These are phyloP conservation scores for Rhodotorula sp. DNA, from an alignment of 1,284 basidiomycete species.

Conservation along the genomic window DNA sequence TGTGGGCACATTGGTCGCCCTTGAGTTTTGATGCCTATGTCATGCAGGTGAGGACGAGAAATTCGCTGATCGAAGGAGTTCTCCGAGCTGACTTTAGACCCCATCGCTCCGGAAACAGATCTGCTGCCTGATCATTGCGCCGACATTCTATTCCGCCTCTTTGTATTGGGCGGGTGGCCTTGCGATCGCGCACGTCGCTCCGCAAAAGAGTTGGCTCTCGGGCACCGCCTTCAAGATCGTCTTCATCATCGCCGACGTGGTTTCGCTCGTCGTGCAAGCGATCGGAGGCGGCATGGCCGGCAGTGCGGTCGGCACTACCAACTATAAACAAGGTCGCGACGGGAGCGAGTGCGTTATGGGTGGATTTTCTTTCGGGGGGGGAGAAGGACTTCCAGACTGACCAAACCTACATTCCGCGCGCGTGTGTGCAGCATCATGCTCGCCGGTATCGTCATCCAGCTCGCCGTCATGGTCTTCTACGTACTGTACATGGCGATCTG, in stretches of 20 bases:
- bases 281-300: constrained; percentile 51
- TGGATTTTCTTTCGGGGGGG: not conserved
- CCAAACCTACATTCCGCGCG: not conserved
- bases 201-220: constrained; percentile 42
- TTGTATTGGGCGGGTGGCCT: constrained; percentile 49
- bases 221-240: constrained; percentile 47
- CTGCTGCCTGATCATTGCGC: constrained; percentile 46
- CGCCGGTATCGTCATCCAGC: constrained; percentile 51
- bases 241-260: constrained; percentile 50
- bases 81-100: not conserved
- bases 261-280: constrained; percentile 51
- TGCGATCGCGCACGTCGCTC: constrained; percentile 48
- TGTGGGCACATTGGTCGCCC: constrained; percentile 12
- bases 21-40: constrained; percentile 9
- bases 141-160: constrained; percentile 49
- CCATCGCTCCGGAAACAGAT: not conserved
- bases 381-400: not conserved
- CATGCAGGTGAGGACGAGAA: not conserved
- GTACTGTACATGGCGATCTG: constrained; percentile 43
- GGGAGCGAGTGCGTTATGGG: constrained; percentile 14
- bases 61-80: too few relatives aligned
- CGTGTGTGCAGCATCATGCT: constrained; percentile 46
- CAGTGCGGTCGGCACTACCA: not conserved
- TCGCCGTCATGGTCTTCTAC: constrained; percentile 47
- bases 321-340: not conserved